Evolutionary conservation across 129 eudicot genomes (phyloP).

Genomic region (Arctium minus): DNA sequence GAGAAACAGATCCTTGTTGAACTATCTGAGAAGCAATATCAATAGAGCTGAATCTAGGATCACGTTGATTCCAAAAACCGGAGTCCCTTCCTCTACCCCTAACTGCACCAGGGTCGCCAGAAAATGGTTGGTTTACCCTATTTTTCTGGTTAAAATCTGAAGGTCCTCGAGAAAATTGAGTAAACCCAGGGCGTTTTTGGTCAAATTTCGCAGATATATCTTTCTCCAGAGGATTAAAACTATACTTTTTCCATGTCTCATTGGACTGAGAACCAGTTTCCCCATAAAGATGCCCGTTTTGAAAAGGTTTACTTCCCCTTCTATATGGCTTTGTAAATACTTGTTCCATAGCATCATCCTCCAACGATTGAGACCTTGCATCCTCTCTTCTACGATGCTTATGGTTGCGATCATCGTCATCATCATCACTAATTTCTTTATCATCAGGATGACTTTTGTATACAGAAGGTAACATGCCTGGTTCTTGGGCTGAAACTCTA

Average conservation of each 20-base stretch:
- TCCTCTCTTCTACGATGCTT: slow-evolving; percentile 91
- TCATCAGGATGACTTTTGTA: slow-evolving; percentile 68
- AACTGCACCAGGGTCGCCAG: slow-evolving; percentile 47
- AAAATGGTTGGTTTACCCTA: slow-evolving; percentile 21
- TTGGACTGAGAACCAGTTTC: slow-evolving; percentile 60
- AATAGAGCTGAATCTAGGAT: slow-evolving; percentile 54
- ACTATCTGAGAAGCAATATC: slow-evolving; percentile 65
- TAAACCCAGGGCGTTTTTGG: slow-evolving; percentile 50
- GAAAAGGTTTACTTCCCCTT: slow-evolving; percentile 63
- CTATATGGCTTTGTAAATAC: slow-evolving; percentile 54
- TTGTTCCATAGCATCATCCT: slow-evolving; percentile 59
- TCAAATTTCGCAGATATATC: slow-evolving; percentile 49
- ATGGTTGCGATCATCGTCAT: slow-evolving; percentile 99
- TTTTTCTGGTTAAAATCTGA: slow-evolving; percentile 51
- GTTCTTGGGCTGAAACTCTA: slow-evolving; percentile 56
- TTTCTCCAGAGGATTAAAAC: slow-evolving; percentile 30
- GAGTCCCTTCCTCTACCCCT: slow-evolving; percentile 85
- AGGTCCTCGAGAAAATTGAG: slow-evolving; percentile 48
- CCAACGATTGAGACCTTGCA: slow-evolving; percentile 64
- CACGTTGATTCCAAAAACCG: slow-evolving; percentile 59
- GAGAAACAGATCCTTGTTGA: slow-evolving; percentile 18
- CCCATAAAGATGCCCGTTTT: slow-evolving; percentile 53
- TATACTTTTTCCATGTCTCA: slow-evolving; percentile 43
- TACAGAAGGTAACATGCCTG: slow-evolving; percentile 56
- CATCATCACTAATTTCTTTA: slow-evolving; percentile 91